Evolutionary conservation across 2,329 filamentous ascomycete genomes (phyloP).

Genomic region (Aspergillus quadricinctus): DNA sequence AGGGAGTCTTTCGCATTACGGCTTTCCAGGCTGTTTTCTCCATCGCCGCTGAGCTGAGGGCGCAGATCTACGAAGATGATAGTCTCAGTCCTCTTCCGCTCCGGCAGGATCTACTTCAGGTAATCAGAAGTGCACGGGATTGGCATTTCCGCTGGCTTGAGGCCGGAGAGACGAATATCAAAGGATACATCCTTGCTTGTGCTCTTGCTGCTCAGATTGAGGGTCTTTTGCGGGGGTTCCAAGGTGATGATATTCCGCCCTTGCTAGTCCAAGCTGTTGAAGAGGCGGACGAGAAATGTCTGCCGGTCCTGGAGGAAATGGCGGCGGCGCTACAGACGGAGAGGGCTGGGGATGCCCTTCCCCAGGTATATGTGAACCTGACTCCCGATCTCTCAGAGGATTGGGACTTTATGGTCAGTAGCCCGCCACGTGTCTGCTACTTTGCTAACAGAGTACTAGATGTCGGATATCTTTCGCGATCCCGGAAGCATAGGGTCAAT

Average conservation of each 20-base stretch:
- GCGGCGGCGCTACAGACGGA: conserved; percentile 10
- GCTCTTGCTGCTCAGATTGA: conserved; percentile 43
- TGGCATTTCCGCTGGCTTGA: conserved; percentile 42
- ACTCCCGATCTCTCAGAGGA: conserved; percentile 30
- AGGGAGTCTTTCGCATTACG: conserved; percentile 22
- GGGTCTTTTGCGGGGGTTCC: conserved; percentile 35
- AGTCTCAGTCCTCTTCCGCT: conserved; percentile 21
- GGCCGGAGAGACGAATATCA: conserved; percentile 53
- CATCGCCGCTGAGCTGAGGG: conserved; percentile 22
- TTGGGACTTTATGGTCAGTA: conserved; percentile 42
- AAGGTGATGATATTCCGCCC: conserved; percentile 30
- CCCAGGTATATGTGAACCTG: conserved; percentile 21
- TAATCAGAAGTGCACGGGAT: conserved; percentile 37
- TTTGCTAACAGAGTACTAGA: conserved; percentile 15
- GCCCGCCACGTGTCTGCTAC: too few species aligned
- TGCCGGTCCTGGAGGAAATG: conserved; percentile 22
- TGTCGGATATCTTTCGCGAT: conserved; percentile 27
- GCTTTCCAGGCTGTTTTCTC: conserved; percentile 17
- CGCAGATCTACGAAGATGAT: conserved; percentile 26
- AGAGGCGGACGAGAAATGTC: conserved; percentile 22
- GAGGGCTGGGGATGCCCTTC: conserved; percentile 4
- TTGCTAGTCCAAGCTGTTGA: conserved; percentile 38
- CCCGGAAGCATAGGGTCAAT: conserved; percentile 15
- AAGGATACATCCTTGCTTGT: conserved; percentile 46
- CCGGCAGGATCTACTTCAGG: conserved; percentile 23